A percentile compares a stretch with the other conserved stretches of the same genome.
Conservation (phyloP, 1,139 yeast genomes). For the Hansenula sp. region DNA sequence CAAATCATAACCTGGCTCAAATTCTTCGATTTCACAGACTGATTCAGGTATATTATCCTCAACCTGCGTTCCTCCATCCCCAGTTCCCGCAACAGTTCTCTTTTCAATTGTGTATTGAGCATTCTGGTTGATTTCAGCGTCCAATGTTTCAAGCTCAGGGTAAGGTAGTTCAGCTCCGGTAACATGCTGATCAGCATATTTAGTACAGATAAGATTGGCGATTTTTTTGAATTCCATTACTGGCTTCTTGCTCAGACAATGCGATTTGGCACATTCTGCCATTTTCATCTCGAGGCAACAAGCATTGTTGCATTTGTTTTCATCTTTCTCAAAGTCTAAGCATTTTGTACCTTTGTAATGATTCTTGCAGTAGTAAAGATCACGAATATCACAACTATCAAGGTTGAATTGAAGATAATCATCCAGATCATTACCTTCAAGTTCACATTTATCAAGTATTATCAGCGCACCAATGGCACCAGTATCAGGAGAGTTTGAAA, state of each 20-base stretch:
- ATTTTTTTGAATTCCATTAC: constrained; percentile 13
- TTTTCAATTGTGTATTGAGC: neutral
- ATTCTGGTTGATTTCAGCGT: constrained; percentile 2
- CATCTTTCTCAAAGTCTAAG: constrained; percentile 5
- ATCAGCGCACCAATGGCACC: constrained; percentile 6
- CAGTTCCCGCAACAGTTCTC: neutral
- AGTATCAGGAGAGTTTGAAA: neutral
- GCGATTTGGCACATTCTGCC: constrained; percentile 19
- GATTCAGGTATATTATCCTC: constrained; percentile 13
- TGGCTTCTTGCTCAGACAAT: constrained; percentile 15
- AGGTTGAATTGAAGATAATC: constrained; percentile 14
- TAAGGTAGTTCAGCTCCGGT: constrained; percentile 6
- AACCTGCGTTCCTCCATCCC: neutral
- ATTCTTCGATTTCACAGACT: constrained; percentile 16
- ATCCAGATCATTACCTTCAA: constrained; percentile 10
- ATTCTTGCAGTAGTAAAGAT: constrained; percentile 19
- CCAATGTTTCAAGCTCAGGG: constrained; percentile 7
- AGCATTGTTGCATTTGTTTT: constrained; percentile 19
- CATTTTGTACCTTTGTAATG: constrained; percentile 15
- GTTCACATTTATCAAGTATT: constrained; percentile 18
- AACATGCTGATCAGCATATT: constrained; percentile 13
- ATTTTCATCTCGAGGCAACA: constrained; percentile 21
- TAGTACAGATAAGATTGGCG: constrained; percentile 20
- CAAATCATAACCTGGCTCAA: constrained; percentile 18
- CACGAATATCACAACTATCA: constrained; percentile 22